Conservation (phyloP, 768 basidiomycete species). For the Leucocoprinus leucothites region DNA sequence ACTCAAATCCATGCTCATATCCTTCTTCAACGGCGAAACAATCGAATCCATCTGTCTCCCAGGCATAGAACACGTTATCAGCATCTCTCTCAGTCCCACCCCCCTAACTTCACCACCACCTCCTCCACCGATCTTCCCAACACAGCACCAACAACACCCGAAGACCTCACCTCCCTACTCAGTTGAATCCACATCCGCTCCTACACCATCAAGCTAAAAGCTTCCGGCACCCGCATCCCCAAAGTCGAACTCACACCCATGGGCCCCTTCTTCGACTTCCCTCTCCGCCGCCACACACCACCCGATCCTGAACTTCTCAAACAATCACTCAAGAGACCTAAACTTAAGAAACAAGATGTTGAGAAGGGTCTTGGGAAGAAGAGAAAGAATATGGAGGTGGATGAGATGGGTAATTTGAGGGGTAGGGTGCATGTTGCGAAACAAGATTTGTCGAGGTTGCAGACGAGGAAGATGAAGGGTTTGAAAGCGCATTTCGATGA, state of each 20-base stretch:
- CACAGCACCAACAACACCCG: conserved; percentile 25
- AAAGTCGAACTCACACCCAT: conserved; percentile 81
- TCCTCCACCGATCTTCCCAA: conserved; percentile 24
- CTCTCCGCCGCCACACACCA: conserved; percentile 67
- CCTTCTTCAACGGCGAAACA: conserved; percentile 86
- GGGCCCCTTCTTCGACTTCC: conserved; percentile 89
- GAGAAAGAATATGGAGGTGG: conserved; percentile 92
- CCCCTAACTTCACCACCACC: conserved; percentile 47
- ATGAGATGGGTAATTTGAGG: conserved; percentile 96
- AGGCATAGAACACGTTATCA: conserved; percentile 87
- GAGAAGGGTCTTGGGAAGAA: conserved; percentile 89
- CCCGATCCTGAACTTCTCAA: conserved; percentile 81
- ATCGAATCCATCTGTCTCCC: conserved; percentile 81
- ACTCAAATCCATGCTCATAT: conserved; percentile 87
- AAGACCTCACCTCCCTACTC: conserved; percentile 55
- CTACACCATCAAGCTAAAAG: conserved; percentile 71
- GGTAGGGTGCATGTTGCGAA: conserved; percentile 86
- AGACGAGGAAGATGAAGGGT: conserved; percentile 97
- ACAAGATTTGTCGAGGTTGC: conserved; percentile 84
- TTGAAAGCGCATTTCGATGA: conserved; percentile 32
- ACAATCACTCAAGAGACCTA: conserved; percentile 77
- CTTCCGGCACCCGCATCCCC: conserved; percentile 79
- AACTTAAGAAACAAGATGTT: conserved; percentile 84
- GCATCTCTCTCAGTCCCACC: conserved; percentile 69
- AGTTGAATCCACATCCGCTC: conserved; percentile 86